Conservation (phyloP, 2,329 filamentous ascomycete species). For the Cytospora paraplurivora region DNA sequence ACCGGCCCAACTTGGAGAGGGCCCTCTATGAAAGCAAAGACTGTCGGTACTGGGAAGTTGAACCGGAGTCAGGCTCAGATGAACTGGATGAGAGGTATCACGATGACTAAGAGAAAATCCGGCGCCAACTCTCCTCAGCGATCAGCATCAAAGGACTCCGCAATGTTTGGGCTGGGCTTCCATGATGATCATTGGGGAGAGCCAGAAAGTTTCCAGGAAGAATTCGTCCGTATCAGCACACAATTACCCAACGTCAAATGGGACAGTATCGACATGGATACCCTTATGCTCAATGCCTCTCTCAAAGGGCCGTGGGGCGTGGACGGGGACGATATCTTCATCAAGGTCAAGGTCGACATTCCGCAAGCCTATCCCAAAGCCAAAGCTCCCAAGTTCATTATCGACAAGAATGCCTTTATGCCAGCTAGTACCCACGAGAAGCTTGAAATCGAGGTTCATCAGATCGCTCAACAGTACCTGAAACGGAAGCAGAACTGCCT, state of each 20-base stretch:
- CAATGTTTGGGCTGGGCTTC: constrained; percentile 53
- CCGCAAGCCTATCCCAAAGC: constrained; percentile 60
- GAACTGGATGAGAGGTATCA: constrained; percentile 71
- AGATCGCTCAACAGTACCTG: constrained; percentile 58
- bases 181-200: constrained; percentile 61
- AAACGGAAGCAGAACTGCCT: constrained; percentile 63
- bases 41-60: constrained; percentile 42
- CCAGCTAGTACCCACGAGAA: constrained; percentile 55
- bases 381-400: constrained; percentile 59
- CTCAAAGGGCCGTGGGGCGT: constrained; percentile 66
- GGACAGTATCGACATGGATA: constrained; percentile 66
- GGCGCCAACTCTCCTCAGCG: constrained; percentile 49
- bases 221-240: constrained; percentile 63
- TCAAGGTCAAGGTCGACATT: constrained; percentile 63
- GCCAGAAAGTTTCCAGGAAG: constrained; percentile 64
- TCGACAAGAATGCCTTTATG: constrained; percentile 66
- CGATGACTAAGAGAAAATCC: constrained; percentile 59
- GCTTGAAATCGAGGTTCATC: constrained; percentile 57
- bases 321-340: constrained; percentile 58
- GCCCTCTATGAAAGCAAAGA: constrained; percentile 61
- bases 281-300: constrained; percentile 59
- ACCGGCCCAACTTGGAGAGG: constrained; percentile 53
- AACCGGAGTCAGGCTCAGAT: constrained; percentile 60
- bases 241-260: constrained; percentile 66
- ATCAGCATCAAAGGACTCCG: constrained; percentile 55